Percentiles rank a stretch among this genome's conserved stretches.
Evolutionary conservation across 805 yeast species (phyloP).

Genomic region (Kuraishia cidri): DNA sequence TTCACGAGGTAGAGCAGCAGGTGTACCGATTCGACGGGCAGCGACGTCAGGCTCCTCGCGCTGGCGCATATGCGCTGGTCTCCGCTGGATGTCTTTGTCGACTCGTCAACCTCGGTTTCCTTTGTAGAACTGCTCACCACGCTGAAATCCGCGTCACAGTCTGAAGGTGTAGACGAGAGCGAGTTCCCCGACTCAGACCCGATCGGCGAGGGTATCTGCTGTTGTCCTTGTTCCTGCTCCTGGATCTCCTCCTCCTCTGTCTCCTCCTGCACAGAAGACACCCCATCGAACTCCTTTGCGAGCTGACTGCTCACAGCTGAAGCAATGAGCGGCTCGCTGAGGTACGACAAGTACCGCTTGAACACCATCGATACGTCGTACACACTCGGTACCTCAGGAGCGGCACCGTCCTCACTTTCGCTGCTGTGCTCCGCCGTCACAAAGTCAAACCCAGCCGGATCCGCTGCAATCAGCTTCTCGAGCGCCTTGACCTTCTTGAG

Average conservation of each 20-base stretch:
- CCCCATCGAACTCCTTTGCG: constrained; percentile 7
- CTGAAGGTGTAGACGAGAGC: no score
- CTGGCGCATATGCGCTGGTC: not conserved
- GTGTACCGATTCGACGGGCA: constrained; percentile 8
- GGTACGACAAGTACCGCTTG: constrained; percentile 23
- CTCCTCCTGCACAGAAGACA: not conserved
- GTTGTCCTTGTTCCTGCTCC: no score
- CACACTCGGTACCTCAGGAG: constrained; percentile 11
- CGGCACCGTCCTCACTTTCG: constrained; percentile 5
- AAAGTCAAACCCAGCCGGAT: constrained; percentile 3
- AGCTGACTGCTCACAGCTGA: constrained; percentile 11
- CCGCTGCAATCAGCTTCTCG: constrained; percentile 14
- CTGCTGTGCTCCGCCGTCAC: not conserved
- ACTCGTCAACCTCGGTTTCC: not conserved
- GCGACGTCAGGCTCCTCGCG: not conserved
- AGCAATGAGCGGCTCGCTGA: constrained; percentile 9
- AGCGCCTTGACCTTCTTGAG: constrained; percentile 20
- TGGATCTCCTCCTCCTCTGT: not conserved
- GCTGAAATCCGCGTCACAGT: constrained; percentile 1
- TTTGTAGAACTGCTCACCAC: not conserved
- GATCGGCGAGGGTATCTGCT: no score
- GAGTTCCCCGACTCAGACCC: no score
- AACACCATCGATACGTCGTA: constrained; percentile 26
- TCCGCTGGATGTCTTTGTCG: not conserved
- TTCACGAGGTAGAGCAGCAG: constrained; percentile 17